phyloP scores from a whole-genome alignment of 2,329 filamentous ascomycete genomes.

The Botrytis hyacinthi region DNA sequence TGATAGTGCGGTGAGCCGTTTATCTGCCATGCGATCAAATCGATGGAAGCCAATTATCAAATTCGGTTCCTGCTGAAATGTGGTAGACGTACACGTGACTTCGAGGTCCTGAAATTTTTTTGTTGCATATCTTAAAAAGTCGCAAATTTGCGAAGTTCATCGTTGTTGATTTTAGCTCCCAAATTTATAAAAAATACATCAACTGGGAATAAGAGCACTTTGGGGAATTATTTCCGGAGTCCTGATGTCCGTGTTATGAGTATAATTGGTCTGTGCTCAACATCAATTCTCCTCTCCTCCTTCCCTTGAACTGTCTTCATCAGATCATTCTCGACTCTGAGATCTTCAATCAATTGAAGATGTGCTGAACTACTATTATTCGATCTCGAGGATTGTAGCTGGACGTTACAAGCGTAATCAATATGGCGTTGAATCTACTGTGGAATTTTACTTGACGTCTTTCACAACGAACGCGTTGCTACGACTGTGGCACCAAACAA shows the following conservation, averaged over 20 bases:
- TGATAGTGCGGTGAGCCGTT: neutral
- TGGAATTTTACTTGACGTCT: neutral
- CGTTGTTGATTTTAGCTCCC: neutral
- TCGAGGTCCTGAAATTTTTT: neutral
- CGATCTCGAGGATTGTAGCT: neutral
- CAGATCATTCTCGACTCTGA: neutral
- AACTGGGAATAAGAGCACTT: neutral
- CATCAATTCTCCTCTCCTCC: neutral
- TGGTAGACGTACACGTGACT: neutral
- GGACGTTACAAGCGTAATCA: neutral
- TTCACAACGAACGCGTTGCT: neutral
- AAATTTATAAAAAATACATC: neutral
- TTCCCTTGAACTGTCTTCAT: neutral
- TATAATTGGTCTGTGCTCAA: neutral
- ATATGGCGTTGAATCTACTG: neutral
- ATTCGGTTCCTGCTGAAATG: neutral
- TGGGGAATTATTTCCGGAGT: neutral
- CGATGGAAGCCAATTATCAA: neutral
- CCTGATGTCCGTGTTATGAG: neutral
- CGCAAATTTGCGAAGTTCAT: neutral
- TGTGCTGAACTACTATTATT: neutral
- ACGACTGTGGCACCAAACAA: neutral
- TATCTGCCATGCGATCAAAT: neutral
- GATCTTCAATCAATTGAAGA: neutral
- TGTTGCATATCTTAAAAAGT: constrained; percentile 5